Evolutionary conservation across 176 grass and related monocot species (phyloP).

Genomic region (Avena eriantha): DNA sequence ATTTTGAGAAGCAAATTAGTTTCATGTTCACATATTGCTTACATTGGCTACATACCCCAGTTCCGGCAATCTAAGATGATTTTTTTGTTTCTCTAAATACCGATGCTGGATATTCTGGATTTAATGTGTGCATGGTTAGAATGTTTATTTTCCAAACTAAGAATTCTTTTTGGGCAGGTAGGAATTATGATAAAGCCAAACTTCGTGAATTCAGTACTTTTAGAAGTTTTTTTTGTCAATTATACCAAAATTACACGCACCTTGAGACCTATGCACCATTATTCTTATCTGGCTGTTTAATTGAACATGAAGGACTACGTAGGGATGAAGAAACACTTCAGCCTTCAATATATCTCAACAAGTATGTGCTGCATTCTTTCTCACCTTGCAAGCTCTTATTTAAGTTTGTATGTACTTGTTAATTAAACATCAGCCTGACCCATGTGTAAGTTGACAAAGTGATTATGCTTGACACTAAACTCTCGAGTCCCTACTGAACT

Average conservation of each 20-base stretch:
- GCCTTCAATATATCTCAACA: conserved; percentile 93
- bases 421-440: neutral
- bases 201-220: neutral
- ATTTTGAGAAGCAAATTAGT: conserved; percentile 17
- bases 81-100: conserved; percentile 25
- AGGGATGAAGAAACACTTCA: conserved; percentile 97
- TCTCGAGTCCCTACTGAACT: conserved; percentile 31
- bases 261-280: conserved; percentile 18
- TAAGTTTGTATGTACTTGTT: conserved; percentile 9
- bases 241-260: neutral
- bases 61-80: conserved; percentile 15
- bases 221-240: neutral
- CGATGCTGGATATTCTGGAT: conserved; percentile 4
- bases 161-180: neutral
- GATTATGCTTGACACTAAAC: conserved; percentile 2
- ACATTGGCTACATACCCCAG: conserved; percentile 9
- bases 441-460: conserved; percentile 28
- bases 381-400: conserved; percentile 24
- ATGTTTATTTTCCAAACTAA: conserved; percentile 6
- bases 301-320: conserved; percentile 73
- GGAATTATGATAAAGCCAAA: neutral
- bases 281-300: conserved; percentile 49
- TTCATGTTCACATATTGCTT: conserved; percentile 22
- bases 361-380: conserved; percentile 65
- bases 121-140: conserved; percentile 6